Percentiles rank a stretch among this genome's conserved stretches.
These are phyloP conservation scores for Claviceps sp. DNA, from an alignment of 2,329 filamentous ascomycete species.

Conservation along the genomic window DNA sequence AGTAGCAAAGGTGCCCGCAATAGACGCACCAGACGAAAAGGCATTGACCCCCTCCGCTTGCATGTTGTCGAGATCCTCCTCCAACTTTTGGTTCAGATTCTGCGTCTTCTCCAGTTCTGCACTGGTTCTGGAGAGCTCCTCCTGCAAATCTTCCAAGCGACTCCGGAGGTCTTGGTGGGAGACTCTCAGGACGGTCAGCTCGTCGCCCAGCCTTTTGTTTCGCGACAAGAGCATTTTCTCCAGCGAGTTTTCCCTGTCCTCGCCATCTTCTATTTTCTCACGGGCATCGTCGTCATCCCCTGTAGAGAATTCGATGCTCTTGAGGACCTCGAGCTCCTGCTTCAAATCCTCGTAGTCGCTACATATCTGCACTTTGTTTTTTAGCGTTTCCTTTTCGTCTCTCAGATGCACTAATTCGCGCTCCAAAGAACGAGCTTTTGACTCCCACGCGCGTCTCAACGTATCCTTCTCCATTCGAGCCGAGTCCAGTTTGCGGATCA, in stretches of 20 bases:
- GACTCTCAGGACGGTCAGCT: conserved; percentile 81
- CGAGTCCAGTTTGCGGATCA: conserved; percentile 78
- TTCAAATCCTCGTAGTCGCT: conserved; percentile 93
- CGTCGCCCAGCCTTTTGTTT: conserved; percentile 93
- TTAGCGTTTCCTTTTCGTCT: conserved; percentile 68
- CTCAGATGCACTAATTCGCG: conserved; percentile 61
- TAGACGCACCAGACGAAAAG: conserved; percentile 81
- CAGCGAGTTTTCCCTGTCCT: conserved; percentile 56
- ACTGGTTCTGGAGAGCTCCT: conserved; percentile 71
- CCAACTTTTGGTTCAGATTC: conserved; percentile 74
- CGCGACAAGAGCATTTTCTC: conserved; percentile 83
- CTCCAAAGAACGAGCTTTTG: conserved; percentile 64
- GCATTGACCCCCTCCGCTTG: conserved; percentile 74
- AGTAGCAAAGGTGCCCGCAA: conserved; percentile 79
- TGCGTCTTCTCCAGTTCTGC: conserved; percentile 76
- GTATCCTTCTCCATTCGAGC: conserved; percentile 72
- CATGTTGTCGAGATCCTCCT: conserved; percentile 78
- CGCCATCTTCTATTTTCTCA: conserved; percentile 23
- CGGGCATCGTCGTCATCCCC: conserved; percentile 63
- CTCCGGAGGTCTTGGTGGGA: conserved; percentile 85
- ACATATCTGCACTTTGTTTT: conserved; percentile 74
- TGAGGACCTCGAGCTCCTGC: conserved; percentile 88
- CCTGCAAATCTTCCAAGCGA: conserved; percentile 66
- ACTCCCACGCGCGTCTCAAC: conserved; percentile 63
- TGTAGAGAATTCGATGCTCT: conserved; percentile 93